Evolutionary conservation across 2,329 filamentous ascomycete species (phyloP).

Genomic region (Ceratocystis smalleyi): DNA sequence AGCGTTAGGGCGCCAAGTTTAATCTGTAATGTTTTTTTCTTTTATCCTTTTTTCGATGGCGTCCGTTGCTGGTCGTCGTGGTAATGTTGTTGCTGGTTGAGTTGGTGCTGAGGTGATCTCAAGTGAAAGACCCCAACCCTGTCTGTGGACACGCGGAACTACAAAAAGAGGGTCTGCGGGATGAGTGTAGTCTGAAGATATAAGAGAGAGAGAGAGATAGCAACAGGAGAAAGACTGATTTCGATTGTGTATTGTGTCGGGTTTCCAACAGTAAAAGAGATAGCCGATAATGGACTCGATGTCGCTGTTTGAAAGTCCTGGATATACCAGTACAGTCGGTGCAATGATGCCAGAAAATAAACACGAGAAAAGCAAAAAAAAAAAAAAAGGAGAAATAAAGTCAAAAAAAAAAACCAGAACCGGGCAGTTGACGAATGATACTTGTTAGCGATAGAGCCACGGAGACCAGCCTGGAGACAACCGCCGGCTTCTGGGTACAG

Average conservation of each 20-base stretch:
- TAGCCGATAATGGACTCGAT: no score
- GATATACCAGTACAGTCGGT: no score
- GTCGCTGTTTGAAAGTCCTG: no score
- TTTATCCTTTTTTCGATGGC: not conserved
- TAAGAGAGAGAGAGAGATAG: not conserved
- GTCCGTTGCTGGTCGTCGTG: not conserved
- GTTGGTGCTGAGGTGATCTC: not conserved
- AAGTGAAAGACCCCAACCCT: no score
- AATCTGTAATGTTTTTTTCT: not conserved
- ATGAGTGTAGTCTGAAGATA: not conserved
- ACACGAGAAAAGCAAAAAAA: not conserved
- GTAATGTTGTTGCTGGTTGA: not conserved
- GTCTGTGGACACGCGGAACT: not conserved
- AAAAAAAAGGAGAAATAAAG: not conserved
- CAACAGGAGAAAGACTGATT: not conserved
- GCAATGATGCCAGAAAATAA: not conserved
- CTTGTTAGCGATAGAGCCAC: slow-evolving; percentile 1
- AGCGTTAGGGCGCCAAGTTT: not conserved
- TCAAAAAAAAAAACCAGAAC: not conserved
- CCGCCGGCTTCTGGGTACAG: not conserved
- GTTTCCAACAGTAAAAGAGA: no score
- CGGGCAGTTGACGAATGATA: not conserved
- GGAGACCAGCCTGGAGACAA: not conserved
- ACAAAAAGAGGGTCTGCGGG: not conserved
- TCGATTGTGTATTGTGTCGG: no score